Conservation (phyloP, 352 stramenopile genomes). For the Peronospora belbahrii region DNA sequence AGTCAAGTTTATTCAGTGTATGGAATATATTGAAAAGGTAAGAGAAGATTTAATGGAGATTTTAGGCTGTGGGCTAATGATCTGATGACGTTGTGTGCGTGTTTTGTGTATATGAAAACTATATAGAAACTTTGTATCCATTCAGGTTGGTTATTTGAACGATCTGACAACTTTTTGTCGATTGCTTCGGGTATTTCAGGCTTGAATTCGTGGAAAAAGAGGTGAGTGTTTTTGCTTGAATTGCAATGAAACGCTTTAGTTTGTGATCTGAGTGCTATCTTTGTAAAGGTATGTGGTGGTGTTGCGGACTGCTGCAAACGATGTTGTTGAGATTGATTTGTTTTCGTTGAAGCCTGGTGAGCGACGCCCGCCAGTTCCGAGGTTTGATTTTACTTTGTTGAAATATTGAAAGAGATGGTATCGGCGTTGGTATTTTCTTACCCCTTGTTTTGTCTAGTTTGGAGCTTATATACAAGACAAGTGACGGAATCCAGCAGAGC, state of each 20-base stretch:
- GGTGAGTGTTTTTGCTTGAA: constrained; percentile 24
- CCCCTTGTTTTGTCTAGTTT: constrained; percentile 11
- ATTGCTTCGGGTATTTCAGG: constrained; percentile 59
- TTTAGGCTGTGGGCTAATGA: background rate
- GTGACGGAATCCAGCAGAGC: constrained; percentile 50
- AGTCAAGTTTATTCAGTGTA: constrained; percentile 50
- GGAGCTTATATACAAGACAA: constrained; percentile 57
- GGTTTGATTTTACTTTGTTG: constrained; percentile 19
- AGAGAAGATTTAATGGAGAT: background rate
- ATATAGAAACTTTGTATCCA: constrained; percentile 71
- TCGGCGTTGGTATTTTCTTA: background rate
- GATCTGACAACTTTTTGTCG: constrained; percentile 74
- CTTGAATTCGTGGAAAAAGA: constrained; percentile 78
- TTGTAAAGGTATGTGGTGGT: constrained; percentile 67
- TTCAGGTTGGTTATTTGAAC: constrained; percentile 76
- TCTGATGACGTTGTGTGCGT: constrained; percentile 5
- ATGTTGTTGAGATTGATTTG: constrained; percentile 73
- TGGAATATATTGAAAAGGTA: constrained; percentile 80
- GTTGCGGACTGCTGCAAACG: constrained; percentile 39
- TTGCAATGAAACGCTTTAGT: background rate
- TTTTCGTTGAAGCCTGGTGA: constrained; percentile 74
- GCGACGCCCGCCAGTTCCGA: constrained; percentile 53
- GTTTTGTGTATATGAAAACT: background rate
- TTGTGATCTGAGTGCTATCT: background rate
- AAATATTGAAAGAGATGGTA: background rate